Conservation (phyloP, 192 early-diverging fungal genomes). For the Phycomyces blakesleeanus region DNA sequence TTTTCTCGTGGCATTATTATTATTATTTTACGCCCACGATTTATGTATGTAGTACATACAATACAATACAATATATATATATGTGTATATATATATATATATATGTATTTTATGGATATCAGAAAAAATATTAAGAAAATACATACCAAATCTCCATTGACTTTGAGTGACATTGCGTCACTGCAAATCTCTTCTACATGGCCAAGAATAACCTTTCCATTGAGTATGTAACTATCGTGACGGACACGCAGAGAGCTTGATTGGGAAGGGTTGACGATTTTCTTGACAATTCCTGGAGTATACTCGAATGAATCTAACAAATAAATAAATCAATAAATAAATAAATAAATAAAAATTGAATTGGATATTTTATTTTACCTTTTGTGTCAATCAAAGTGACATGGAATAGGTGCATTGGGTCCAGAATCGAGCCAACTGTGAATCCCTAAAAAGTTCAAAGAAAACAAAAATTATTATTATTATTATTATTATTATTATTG, state of each 20-base stretch:
- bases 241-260: constrained; percentile 24
- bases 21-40: no score
- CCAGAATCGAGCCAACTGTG: constrained; percentile 35
- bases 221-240: constrained; percentile 31
- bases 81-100: neutral
- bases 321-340: neutral
- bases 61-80: neutral
- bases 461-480: neutral
- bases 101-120: neutral
- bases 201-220: constrained; percentile 36
- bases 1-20: neutral
- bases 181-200: constrained; percentile 20
- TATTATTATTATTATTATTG: constrained; percentile 2
- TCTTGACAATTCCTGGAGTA: constrained; percentile 31
- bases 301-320: constrained; percentile 39
- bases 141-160: constrained; percentile 30
- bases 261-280: constrained; percentile 23
- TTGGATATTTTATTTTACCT: constrained; percentile 25
- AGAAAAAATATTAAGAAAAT: neutral
- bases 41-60: no score
- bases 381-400: constrained; percentile 36
- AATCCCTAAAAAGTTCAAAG: constrained; percentile 28
- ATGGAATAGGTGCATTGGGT: constrained; percentile 35
- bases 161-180: constrained; percentile 15
- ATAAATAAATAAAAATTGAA: no score